Base-by-base conservation (phyloP, 371 early-diverging fungal species). In the Mortierella sp. region DNA sequence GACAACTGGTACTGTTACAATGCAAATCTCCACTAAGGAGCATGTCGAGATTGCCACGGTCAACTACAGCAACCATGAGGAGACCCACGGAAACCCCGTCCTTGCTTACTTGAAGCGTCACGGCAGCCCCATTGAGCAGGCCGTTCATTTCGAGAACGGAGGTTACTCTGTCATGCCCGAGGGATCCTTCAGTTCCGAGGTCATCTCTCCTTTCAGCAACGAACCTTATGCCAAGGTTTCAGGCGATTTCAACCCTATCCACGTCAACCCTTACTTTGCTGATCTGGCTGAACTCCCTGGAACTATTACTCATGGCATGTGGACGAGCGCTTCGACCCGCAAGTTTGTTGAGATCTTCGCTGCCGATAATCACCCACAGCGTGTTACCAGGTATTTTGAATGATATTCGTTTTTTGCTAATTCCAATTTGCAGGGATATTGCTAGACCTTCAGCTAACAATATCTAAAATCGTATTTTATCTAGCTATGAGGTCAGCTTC, bases 301-400 rank as follows among this genome's bases (percentile, higher is more conserved):
- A 70, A 97, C 97, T 45, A 97, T 98, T 77, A 98, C 98, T 32
- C 98, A 98, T 84, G 98, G 98, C 69, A 97, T 98, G 97, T 98
- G 97, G 97, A 97, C 97, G 67, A 91, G 92, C 66, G 98, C 98
- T 19, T 93, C 97, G 19, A 94, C 97, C 60, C 94, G 97, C 86
- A 95, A 96, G 88, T 96, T 97, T 85, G 96, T 98, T 64, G 98
- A 98, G 85, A 91, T 92, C 70, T 93, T 94, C 72, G 98, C 97
- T 72, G 98, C 98, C 64, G 96, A 97, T 85, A 98, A 98, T 87
- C 92, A 93, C 65, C 97, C 98, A 57, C 88, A 91, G 79, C 94
- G 97, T 58, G 96, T 97, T 43, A 91, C 90, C 58, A 79, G 79
- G 79, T 79, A 74, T 0, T 50, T 50, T 50, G 16, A 2, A 50